Evolutionary conservation across 768 basidiomycete species (phyloP).

Genomic region (Boletus barrowsii): DNA sequence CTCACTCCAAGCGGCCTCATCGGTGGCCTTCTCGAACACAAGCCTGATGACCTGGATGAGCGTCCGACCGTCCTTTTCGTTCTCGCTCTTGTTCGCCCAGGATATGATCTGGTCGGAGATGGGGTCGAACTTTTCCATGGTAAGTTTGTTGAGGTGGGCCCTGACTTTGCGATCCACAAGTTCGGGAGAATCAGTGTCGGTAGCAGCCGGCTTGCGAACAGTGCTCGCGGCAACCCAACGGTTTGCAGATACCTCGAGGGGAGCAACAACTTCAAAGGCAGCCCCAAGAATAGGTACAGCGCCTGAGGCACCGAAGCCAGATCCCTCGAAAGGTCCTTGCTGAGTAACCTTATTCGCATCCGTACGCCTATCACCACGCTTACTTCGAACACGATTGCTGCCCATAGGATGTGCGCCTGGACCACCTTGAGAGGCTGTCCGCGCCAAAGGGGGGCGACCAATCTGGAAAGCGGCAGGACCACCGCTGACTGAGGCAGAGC

Average conservation of each 20-base stretch:
- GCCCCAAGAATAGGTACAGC: slow-evolving; percentile 27
- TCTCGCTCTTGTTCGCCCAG: slow-evolving; percentile 92
- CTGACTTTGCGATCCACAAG: slow-evolving; percentile 93
- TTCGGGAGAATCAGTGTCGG: slow-evolving; percentile 71
- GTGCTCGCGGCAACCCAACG: slow-evolving; percentile 64
- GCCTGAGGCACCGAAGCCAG: slow-evolving; percentile 30
- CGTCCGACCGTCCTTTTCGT: slow-evolving; percentile 90
- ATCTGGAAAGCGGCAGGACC: slow-evolving; percentile 46
- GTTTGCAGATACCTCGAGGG: slow-evolving; percentile 76
- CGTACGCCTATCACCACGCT: slow-evolving; percentile 78
- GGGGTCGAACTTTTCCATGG: slow-evolving; percentile 94
- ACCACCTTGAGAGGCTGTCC: slow-evolving; percentile 66
- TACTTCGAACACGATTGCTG: slow-evolving; percentile 68
- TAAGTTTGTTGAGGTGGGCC: slow-evolving; percentile 88
- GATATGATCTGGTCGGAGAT: slow-evolving; percentile 93
- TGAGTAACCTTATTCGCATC: slow-evolving; percentile 46
- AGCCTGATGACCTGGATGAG: slow-evolving; percentile 95
- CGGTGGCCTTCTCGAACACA: slow-evolving; percentile 96
- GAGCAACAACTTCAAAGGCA: slow-evolving; percentile 65
- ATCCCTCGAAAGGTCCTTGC: slow-evolving; percentile 35
- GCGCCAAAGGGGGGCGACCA: slow-evolving; percentile 60
- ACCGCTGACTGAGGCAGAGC: slow-evolving; percentile 58
- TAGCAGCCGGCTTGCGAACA: slow-evolving; percentile 40
- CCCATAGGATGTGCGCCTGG: slow-evolving; percentile 47
- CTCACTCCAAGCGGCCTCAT: slow-evolving; percentile 93